These are phyloP conservation scores for Microbotryum lychnidis-dioicae DNA, from an alignment of 1,284 basidiomycete species.

Conservation along the genomic window DNA sequence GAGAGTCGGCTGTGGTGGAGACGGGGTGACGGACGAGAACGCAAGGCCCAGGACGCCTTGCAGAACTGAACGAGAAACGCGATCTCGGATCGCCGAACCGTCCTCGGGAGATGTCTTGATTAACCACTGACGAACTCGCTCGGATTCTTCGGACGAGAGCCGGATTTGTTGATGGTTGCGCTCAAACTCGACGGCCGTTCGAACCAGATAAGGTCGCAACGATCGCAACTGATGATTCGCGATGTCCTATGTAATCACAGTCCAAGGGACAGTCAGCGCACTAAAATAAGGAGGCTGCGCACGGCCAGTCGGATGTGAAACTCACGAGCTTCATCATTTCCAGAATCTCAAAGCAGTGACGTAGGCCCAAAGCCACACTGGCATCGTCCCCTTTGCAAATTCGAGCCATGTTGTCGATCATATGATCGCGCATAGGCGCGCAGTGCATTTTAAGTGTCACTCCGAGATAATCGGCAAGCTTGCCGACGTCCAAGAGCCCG, in stretches of 20 bases:
- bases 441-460: constrained; percentile 80
- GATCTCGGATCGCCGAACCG: constrained; percentile 23
- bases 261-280: constrained; percentile 7
- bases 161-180: constrained; percentile 48
- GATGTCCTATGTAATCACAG: constrained; percentile 58
- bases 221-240: constrained; percentile 90
- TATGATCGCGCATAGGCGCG: constrained; percentile 80
- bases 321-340: constrained; percentile 90
- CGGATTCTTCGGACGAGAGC: constrained; percentile 30
- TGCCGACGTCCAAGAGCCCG: constrained; percentile 63
- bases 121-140: constrained; percentile 9
- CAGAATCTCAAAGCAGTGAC: constrained; percentile 79
- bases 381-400: constrained; percentile 46
- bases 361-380: constrained; percentile 66
- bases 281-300: neutral
- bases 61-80: constrained; percentile 48
- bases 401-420: constrained; percentile 73
- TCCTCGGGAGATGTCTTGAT: constrained; percentile 1
- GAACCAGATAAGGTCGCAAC: constrained; percentile 72
- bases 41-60: constrained; percentile 63
- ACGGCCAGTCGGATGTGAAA: constrained; percentile 26
- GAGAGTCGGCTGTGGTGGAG: constrained; percentile 41
- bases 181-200: constrained; percentile 72
- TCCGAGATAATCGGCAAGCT: constrained; percentile 71
- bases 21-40: constrained; percentile 35